Percentiles rank a stretch among this genome's conserved stretches.
These are phyloP conservation scores for Alloteropsis semialata DNA, from an alignment of 176 grass and related monocot species.

Conservation along the genomic window DNA sequence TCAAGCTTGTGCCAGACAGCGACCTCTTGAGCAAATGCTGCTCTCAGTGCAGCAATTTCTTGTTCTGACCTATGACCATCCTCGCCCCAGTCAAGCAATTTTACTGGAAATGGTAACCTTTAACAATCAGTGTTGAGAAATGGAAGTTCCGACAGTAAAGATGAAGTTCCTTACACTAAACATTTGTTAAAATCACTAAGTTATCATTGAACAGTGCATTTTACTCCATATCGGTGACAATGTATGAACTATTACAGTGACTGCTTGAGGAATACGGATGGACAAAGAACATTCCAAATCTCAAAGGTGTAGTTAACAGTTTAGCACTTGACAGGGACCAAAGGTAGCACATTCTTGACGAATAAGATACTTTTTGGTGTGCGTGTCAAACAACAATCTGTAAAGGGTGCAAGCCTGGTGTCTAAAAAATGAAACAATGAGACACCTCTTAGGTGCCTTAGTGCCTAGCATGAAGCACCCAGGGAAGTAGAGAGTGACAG, in stretches of 20 bases:
- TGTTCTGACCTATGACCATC: constrained; percentile 84
- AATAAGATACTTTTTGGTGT: background rate
- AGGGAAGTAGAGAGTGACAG: background rate
- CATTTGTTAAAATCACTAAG: background rate
- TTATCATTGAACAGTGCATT: background rate
- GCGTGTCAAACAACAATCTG: background rate
- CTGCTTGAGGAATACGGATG: background rate
- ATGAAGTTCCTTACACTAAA: background rate
- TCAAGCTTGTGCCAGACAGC: constrained; percentile 98
- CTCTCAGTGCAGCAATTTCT: constrained; percentile 74
- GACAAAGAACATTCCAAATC: background rate
- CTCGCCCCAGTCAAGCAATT: constrained; percentile 98
- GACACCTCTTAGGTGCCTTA: background rate
- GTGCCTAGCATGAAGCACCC: constrained; percentile 1
- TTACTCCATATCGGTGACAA: background rate
- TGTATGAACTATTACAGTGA: background rate
- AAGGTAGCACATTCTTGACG: constrained; percentile 10
- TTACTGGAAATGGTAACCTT: constrained; percentile 57
- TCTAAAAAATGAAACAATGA: constrained; percentile 3
- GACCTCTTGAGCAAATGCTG: constrained; percentile 90
- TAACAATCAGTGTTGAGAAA: background rate
- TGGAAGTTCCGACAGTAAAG: background rate
- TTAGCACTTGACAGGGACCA: background rate
- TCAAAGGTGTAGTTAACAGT: background rate
- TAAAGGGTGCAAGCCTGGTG: background rate